A percentile compares a stretch with the other conserved stretches of the same genome.
Evolutionary conservation across 805 yeast genomes (phyloP).

Genomic region (Spathaspora girioi): DNA sequence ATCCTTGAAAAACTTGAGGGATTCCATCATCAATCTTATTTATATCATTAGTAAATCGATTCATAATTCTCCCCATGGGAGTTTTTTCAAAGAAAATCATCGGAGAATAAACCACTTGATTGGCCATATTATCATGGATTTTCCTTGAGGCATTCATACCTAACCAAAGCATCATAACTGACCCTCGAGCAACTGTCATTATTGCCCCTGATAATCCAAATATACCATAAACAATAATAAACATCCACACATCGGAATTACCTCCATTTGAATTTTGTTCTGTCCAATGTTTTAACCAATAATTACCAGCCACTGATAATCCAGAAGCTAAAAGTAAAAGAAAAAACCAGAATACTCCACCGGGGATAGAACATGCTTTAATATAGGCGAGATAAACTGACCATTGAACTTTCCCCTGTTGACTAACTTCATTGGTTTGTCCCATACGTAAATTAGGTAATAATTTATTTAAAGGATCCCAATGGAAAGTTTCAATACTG

Average conservation of each 20-base stretch:
- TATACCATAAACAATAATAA: constrained; percentile 51
- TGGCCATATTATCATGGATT: constrained; percentile 57
- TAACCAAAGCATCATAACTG: constrained; percentile 49
- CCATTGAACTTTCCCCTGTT: constrained; percentile 56
- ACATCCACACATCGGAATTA: constrained; percentile 42
- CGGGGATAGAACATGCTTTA: constrained; percentile 53
- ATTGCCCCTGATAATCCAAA: constrained; percentile 53
- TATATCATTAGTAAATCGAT: constrained; percentile 63
- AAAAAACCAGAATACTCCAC: constrained; percentile 39
- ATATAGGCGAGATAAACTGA: constrained; percentile 52
- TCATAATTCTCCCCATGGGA: constrained; percentile 63
- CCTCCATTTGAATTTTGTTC: constrained; percentile 43
- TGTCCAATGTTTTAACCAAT: constrained; percentile 71
- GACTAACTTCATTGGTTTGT: constrained; percentile 41
- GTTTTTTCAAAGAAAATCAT: constrained; percentile 69
- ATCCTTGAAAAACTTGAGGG: constrained; percentile 50
- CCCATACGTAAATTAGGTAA: constrained; percentile 33
- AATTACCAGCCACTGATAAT: constrained; percentile 44
- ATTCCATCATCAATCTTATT: constrained; percentile 52
- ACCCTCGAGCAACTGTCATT: constrained; percentile 42
- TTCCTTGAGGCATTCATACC: constrained; percentile 53
- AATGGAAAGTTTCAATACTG: constrained; percentile 57
- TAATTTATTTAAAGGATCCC: constrained; percentile 32
- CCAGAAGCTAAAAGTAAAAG: constrained; percentile 18
- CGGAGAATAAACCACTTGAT: constrained; percentile 52